Evolutionary conservation across 78 protist genomes (phyloP), one percentile per base, ranked within the genome.

Genomic region (Speleostelium caveatum): DNA sequence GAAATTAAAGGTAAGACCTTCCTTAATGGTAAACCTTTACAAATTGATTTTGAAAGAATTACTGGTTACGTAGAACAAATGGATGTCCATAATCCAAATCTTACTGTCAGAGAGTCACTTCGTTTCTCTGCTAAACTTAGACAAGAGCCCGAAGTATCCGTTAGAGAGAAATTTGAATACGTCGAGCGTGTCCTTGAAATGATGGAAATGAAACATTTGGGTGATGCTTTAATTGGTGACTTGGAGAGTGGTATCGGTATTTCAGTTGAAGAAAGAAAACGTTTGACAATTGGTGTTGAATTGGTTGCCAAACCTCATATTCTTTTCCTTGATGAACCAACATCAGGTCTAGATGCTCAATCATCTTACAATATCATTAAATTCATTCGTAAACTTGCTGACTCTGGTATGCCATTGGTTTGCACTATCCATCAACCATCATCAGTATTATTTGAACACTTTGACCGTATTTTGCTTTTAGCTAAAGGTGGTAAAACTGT

Each of bases 51-150:
- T 30, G 89, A 77, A 53, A 74, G 95, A 41, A 77, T 92, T 19
- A 92, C 86, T 33, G 95, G 95, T 59, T 92, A 92, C 8, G 92
- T 92, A 10, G 95, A 92, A 36, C 95, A 92, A 77, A 75, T 77
- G 90, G 95, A 92, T 77, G 87, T 92, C 1, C 92, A 83, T 51
- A 75, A 69, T 21, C 91, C 88, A 8, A 56, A 73, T 41, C 30
- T 79, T 28, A 79, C 95, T 0, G 95, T 92, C 28, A 53, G 95
- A 22, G 95, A 92, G 8, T 58, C 92, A 41, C 74, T 92, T 59
- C 28, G 73, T 39, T 92, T 79, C 91, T 42, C 75, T 32, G 95
- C 95, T 7, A 77, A 63, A 56, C 28, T 92, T 38, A 65, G 95
- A 32, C 90, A 77, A 58, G 89, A 76, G 0, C 79, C 85, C 21